Evolutionary conservation across 768 basidiomycete species (phyloP).

Genomic region (Kwoniella mangroviensis): DNA sequence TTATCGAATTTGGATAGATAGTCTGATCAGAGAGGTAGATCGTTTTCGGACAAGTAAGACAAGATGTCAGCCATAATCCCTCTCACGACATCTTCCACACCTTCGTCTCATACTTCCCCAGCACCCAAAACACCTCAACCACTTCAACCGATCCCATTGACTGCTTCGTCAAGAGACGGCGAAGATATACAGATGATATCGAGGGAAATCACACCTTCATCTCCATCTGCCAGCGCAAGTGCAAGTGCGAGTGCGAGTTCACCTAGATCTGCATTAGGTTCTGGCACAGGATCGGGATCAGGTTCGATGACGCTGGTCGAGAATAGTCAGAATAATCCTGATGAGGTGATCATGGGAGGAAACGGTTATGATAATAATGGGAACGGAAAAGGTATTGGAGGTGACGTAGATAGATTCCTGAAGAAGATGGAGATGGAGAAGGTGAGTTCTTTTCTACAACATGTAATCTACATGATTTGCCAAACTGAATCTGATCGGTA

Average conservation of each 20-base stretch:
- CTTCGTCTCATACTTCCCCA: not conserved
- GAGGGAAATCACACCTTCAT: slow-evolving; percentile 36
- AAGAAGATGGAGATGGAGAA: slow-evolving; percentile 54
- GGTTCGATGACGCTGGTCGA: slow-evolving; percentile 4
- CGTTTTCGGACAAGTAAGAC: too few species aligned
- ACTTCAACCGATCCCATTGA: not conserved
- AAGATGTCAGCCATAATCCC: not conserved
- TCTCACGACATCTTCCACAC: not conserved
- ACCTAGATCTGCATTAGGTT: slow-evolving; percentile 6
- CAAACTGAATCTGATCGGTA: too few species aligned
- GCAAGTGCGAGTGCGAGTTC: slow-evolving; percentile 14
- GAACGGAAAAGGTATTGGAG: slow-evolving; percentile 15
- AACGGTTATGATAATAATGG: slow-evolving; percentile 12
- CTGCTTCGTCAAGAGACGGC: not conserved
- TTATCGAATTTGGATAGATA: not conserved
- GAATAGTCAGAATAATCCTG: slow-evolving; percentile 25
- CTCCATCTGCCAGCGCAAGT: slow-evolving; percentile 25
- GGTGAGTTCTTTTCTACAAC: slow-evolving; percentile 32
- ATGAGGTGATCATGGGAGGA: not conserved
- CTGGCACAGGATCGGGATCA: slow-evolving; percentile 7
- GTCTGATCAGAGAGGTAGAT: too few species aligned
- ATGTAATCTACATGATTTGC: not conserved
- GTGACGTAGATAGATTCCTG: slow-evolving; percentile 44
- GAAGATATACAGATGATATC: slow-evolving; percentile 22
- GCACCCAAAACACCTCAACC: slow-evolving; percentile 5